Evolutionary conservation across 257 asterid species (phyloP).

Genomic region (Cynanchum wilfordii): DNA sequence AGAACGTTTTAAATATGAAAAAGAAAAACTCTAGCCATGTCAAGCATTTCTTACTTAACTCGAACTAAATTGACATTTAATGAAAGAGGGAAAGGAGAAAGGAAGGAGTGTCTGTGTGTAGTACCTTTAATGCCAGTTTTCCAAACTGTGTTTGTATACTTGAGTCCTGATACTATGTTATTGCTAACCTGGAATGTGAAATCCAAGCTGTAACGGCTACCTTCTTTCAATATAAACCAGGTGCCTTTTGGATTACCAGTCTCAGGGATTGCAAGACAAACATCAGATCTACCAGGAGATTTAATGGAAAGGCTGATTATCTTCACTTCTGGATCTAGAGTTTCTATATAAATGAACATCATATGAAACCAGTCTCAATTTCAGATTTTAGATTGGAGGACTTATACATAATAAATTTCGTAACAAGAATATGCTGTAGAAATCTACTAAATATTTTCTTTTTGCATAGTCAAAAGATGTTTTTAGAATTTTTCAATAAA

Average conservation of each 20-base stretch:
- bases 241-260: constrained; percentile 55
- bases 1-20: constrained; percentile 1
- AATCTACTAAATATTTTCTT: too few relatives aligned
- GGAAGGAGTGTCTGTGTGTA: constrained; percentile 1
- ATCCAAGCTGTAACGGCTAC: constrained; percentile 51
- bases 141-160: constrained; percentile 67
- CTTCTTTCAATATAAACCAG: constrained; percentile 74
- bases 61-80: background rate
- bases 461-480: background rate
- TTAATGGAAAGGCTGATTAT: constrained; percentile 53
- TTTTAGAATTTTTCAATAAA: background rate
- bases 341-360: constrained; percentile 36
- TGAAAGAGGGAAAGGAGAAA: background rate
- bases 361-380: background rate
- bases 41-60: background rate
- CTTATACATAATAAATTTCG: background rate
- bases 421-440: background rate
- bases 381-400: background rate
- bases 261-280: constrained; percentile 52
- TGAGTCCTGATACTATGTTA: constrained; percentile 69
- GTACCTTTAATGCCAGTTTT: constrained; percentile 70
- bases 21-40: background rate
- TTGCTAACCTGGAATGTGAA: constrained; percentile 60
- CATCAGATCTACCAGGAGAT: constrained; percentile 52
- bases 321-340: constrained; percentile 68